Evolutionary conservation across 257 asterid species (phyloP), one percentile per base, ranked within the genome.

Genomic region (Petunia secreta): DNA sequence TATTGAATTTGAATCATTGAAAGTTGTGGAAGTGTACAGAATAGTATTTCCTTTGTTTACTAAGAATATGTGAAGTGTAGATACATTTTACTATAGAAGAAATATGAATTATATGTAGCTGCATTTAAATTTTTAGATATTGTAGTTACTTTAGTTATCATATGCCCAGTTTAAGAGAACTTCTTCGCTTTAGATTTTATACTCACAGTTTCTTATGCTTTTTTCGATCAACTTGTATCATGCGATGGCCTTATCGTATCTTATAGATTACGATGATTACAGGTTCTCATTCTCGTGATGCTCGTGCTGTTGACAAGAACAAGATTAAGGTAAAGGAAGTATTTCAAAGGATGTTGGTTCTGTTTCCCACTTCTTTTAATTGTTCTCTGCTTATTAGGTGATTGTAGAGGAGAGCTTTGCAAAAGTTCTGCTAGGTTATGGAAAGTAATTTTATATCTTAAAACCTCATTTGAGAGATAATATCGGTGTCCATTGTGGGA

Each of bases 291-390:
- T 87, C 80, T 80, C 83, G 82, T 57, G 85, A 84, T 80, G 88
- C 83, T 84, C 84, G 75, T 34, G 83, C 81, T 59, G 67, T 79
- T 85, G 91, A 84, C 65, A 85, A 85, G 83, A 84, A 41, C 79
- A 77, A 85, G 62, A 78, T 95, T 79, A 95, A 93, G 99, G 99
- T 95, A 94, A 82, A 44, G 58, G 78, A 73, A 62, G 36, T 68
- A 73, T 73, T 73, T 73, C 14, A 13, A 73, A 41, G 52, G 63
- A 73, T 73, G 13, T 36, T 73, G 63, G 44, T 50, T 73, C 62
- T 73, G 78, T 52, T 50, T 52, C 63, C 62, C 63, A 52, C 63
- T 62, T 73, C 62, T 71, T 71, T 40, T 50, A 44, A 14, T 67
- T 44, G 8, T 69, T 73, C 36, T 73, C 52, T 52, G 63, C 78